Base-by-base conservation (phyloP, 495 filamentous ascomycete species). In the Pseudoneurospora amorphoporcata region DNA sequence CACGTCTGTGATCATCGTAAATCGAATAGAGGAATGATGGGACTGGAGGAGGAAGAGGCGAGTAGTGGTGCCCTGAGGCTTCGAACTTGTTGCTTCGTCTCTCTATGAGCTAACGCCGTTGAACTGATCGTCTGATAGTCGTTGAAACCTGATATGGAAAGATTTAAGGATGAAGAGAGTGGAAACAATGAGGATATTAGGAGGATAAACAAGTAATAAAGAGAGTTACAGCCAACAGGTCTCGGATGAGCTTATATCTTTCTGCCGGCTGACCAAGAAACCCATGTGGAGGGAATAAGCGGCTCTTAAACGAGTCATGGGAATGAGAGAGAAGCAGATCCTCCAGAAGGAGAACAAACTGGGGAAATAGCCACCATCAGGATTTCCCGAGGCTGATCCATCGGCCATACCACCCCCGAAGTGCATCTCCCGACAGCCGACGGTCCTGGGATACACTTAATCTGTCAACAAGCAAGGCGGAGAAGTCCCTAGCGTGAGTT, bases 1-100 rank as follows among this genome's bases (percentile, higher is more conserved):
- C 29, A 73, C 72, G 72, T 80, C 77, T 58, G 72, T 72, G 69
- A 80, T 76, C 78, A 77, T 77, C 0, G 12, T 70, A 53, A 29
- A 23, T 65, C 6, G 12, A 16, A 35, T 16, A 19, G 10, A 61
- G 19, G 10, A 35, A 3, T 61, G 7, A 35, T 17, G 53, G 8
- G 14, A 35, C 2, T 12, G 53, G 1, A 35, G 29, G 29, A 17
- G 29, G 53, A 65, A 35, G 29, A 29, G 3, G 53, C 5, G 14
- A 6, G 19, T 12, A 7, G 23, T 16, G 23, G 53, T 65, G 29
- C 53, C 53, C 53, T 35, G 53, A 65, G 53, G 53, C 14, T 12
- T 65, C 14, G 53, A 65, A 19, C 53, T 3, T 32, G 53, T 65
- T 4, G 35, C 23, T 32, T 35, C 6, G 3, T 35, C 17, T 65